Conservation (phyloP, 2,329 filamentous ascomycete genomes). For the Eutypella sp. region DNA sequence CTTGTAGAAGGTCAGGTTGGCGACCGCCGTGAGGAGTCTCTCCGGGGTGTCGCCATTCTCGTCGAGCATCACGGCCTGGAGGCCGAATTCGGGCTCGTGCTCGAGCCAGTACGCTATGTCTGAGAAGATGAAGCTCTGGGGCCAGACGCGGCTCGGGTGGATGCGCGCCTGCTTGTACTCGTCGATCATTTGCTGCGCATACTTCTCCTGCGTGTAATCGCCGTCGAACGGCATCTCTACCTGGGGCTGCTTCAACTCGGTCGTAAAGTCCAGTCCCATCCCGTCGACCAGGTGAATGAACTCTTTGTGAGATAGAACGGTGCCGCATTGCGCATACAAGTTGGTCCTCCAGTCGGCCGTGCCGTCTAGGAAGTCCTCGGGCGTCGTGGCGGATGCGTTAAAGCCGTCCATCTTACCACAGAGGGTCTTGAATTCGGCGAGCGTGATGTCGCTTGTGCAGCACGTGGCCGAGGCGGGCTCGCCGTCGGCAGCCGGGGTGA, state of each 20-base stretch:
- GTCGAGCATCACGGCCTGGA: constrained; percentile 62
- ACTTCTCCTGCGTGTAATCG: constrained; percentile 60
- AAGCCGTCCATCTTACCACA: constrained; percentile 68
- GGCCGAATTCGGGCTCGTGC: constrained; percentile 54
- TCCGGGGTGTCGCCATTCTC: constrained; percentile 50
- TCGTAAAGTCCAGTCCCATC: constrained; percentile 58
- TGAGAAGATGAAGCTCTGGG: constrained; percentile 61
- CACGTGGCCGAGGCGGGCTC: constrained; percentile 56
- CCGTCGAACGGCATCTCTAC: constrained; percentile 66
- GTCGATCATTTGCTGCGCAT: constrained; percentile 60
- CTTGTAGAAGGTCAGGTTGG: constrained; percentile 51
- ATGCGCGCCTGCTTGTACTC: constrained; percentile 51
- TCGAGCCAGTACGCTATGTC: constrained; percentile 65
- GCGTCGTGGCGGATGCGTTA: constrained; percentile 53
- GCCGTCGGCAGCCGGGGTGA: constrained; percentile 49
- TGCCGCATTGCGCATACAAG: constrained; percentile 60
- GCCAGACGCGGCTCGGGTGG: constrained; percentile 49
- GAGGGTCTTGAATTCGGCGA: constrained; percentile 61
- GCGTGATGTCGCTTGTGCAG: constrained; percentile 67
- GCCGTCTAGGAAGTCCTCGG: constrained; percentile 52
- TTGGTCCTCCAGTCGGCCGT: constrained; percentile 60
- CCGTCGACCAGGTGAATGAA: constrained; percentile 56
- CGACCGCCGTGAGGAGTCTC: constrained; percentile 49
- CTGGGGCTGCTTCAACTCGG: constrained; percentile 62
- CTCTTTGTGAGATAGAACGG: constrained; percentile 55